Base-by-base conservation (phyloP, 2,329 filamentous ascomycete species). In the Leptographium procerum region DNA sequence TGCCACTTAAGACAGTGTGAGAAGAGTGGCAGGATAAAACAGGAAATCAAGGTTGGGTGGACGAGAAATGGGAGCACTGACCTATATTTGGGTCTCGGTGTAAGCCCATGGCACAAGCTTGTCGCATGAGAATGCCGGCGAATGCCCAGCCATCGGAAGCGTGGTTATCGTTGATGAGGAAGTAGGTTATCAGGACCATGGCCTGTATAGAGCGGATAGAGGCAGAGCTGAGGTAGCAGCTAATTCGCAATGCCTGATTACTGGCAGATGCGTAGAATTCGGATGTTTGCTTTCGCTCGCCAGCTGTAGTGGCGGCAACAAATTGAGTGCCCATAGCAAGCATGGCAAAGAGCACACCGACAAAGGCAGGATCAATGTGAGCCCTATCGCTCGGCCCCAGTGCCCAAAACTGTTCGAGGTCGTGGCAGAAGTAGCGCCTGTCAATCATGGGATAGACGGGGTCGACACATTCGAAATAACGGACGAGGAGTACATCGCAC, bases 91-190 rank as follows among this genome's bases (percentile, higher is more conserved):
- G 88, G 66, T 91, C 87, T 19, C 88, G 83, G 68, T 92, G 87
- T 14, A 92, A 70, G 0, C 88, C 87, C 84, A 92, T 88, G 28
- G 88, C 88, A 65, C 91, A 91, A 0, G 88, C 83, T 70, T 92
- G 88, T 29, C 88, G 79, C 63, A 89, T 84, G 26, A 90, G 70
- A 29, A 92, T 85, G 7, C 88, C 88, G 0, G 86, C 86, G 74
- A 91, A 92, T 0, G 87, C 85, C 84, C 88, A 92, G 1, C 88
- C 88, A 67, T 92, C 88, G 0, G 86, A 88, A 4, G 87, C 87
- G 65, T 91, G 88, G 65, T 91, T 91, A 69, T 92, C 88, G 65
- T 92, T 92, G 74, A 91, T 91, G 40, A 92, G 75, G 65, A 92
- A 92, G 67, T 91, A 91, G 0, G 84, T 85, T 60, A 91, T 84